Conservation (phyloP, 2,329 filamentous ascomycete species). For the Hymenoscyphus occultus region DNA sequence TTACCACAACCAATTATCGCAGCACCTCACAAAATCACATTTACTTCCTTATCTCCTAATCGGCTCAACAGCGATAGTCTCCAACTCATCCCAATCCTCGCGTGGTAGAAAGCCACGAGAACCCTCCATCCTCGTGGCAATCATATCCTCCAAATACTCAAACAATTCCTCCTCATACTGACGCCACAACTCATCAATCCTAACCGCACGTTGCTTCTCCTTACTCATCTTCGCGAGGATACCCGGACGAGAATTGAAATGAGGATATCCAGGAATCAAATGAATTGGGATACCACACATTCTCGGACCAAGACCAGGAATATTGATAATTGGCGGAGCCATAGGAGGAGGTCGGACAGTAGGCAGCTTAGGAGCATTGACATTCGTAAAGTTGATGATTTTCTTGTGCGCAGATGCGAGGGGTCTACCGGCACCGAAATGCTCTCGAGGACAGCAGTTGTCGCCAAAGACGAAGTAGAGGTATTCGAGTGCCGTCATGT, state of each 20-base stretch:
- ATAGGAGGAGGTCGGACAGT: neutral
- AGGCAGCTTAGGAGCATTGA: conserved; percentile 3
- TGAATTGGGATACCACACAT: neutral
- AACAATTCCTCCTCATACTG: conserved; percentile 1
- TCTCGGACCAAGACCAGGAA: neutral
- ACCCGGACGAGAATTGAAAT: neutral
- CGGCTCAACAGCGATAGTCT: neutral
- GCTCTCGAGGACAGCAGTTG: conserved; percentile 6
- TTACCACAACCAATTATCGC: neutral
- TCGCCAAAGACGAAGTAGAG: conserved; percentile 12
- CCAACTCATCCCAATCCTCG: conserved; percentile 9
- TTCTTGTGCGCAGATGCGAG: neutral
- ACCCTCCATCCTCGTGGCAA: neutral
- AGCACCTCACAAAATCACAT: no score
- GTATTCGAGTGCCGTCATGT: conserved; percentile 10
- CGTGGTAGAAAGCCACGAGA: neutral
- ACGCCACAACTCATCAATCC: neutral
- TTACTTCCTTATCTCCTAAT: neutral
- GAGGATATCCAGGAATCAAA: neutral
- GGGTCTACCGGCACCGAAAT: neutral
- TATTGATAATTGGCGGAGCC: neutral
- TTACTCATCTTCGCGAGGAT: neutral
- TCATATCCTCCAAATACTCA: conserved; percentile 5
- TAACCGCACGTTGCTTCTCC: neutral
- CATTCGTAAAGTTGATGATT: neutral